Conservation (phyloP, 2,329 filamentous ascomycete species). For the Talaromyces sp. region DNA sequence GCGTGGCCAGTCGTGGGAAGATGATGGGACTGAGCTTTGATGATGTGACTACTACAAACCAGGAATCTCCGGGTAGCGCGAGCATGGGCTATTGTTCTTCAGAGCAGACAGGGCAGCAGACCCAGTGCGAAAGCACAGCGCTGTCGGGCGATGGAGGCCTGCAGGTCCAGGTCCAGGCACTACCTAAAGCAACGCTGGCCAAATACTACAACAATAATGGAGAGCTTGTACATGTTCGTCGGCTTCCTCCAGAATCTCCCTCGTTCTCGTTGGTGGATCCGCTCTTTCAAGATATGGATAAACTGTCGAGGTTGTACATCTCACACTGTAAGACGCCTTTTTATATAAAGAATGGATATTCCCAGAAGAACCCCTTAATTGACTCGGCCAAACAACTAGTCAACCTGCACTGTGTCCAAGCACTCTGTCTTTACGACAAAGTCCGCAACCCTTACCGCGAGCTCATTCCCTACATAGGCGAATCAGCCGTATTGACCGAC, state of each 20-base stretch:
- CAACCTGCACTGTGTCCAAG: conserved; percentile 36
- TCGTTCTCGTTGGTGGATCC: conserved; percentile 43
- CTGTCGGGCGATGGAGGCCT: background rate
- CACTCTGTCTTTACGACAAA: conserved; percentile 45
- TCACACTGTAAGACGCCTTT: conserved; percentile 35
- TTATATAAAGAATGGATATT: conserved; percentile 17
- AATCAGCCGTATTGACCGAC: conserved; percentile 43
- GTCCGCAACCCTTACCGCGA: conserved; percentile 47
- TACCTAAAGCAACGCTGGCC: background rate
- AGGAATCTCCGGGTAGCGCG: background rate
- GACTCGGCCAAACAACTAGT: conserved; percentile 17
- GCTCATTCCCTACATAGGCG: conserved; percentile 42
- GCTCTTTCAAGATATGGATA: conserved; percentile 43
- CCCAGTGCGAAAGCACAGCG: background rate
- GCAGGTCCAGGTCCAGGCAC: background rate
- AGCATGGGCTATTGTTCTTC: background rate
- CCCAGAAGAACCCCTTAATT: background rate
- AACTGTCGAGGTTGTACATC: conserved; percentile 43
- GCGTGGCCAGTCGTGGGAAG: conserved; percentile 41
- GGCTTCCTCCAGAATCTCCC: conserved; percentile 18
- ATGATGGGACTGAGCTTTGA: conserved; percentile 52
- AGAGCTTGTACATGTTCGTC: conserved; percentile 15
- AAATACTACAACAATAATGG: background rate
- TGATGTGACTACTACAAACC: conserved; percentile 23
- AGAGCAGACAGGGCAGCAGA: background rate